Conservation (phyloP, 495 filamentous ascomycete genomes). For the Podospora conica region DNA sequence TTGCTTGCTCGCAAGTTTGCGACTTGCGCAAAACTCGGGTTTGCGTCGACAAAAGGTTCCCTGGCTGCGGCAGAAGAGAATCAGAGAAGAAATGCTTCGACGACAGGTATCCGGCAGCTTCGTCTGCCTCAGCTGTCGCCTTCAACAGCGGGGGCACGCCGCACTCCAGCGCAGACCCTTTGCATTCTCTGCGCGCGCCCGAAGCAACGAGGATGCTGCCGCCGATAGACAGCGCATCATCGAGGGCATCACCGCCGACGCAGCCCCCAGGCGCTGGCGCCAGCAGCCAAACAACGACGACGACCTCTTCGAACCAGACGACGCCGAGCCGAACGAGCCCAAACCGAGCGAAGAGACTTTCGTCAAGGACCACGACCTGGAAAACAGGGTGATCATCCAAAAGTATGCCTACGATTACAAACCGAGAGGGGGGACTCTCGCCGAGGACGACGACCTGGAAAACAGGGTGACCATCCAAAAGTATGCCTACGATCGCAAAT, state of each 20-base stretch:
- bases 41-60: neutral
- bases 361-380: neutral
- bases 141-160: slow-evolving; percentile 25
- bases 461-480: too few relatives aligned
- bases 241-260: neutral
- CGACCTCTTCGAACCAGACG: neutral
- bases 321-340: neutral
- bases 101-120: slow-evolving; percentile 31
- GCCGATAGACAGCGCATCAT: neutral
- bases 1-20: too few relatives aligned
- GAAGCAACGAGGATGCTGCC: neutral
- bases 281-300: neutral
- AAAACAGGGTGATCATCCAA: neutral
- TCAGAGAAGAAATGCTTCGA: slow-evolving; percentile 33
- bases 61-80: neutral
- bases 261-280: too few relatives aligned
- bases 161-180: slow-evolving; percentile 9
- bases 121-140: slow-evolving; percentile 46
- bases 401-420: neutral
- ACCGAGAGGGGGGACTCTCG: too few relatives aligned
- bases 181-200: slow-evolving; percentile 1
- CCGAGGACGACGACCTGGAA: too few relatives aligned
- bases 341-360: neutral
- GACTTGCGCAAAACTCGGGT: neutral
- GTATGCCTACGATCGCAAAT: too few relatives aligned